A percentile compares a stretch with the other conserved stretches of the same genome.
Evolutionary conservation across 768 basidiomycete species (phyloP).

Genomic region (Boletus bicolor): DNA sequence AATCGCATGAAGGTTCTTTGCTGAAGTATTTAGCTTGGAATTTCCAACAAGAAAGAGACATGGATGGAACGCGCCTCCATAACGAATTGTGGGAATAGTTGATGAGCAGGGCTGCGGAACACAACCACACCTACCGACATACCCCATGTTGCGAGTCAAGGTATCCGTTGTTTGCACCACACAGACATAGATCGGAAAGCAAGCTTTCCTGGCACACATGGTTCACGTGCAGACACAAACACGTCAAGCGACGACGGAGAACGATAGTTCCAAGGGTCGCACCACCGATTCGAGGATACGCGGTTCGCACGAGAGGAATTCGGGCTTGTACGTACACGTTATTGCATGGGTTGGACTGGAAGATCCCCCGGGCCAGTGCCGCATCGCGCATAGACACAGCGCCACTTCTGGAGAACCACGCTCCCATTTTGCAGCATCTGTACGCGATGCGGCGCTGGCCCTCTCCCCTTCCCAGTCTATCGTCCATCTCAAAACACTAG

Average conservation of each 20-base stretch:
- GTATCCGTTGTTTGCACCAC: neutral
- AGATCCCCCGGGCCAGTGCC: too few relatives aligned
- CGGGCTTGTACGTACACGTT: neutral
- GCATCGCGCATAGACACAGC: conserved; percentile 1
- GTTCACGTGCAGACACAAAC: neutral
- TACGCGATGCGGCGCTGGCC: neutral
- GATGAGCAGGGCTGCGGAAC: neutral
- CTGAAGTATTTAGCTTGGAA: neutral
- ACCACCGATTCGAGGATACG: neutral
- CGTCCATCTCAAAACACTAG: neutral
- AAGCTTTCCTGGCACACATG: neutral
- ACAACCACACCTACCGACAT: neutral
- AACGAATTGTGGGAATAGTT: neutral
- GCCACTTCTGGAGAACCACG: conserved; percentile 14
- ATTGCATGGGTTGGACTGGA: too few relatives aligned
- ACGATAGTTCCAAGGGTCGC: neutral
- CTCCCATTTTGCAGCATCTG: conserved; percentile 14
- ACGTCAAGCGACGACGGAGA: neutral
- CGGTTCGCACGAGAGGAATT: neutral
- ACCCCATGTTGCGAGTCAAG: neutral
- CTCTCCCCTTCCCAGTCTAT: too few relatives aligned
- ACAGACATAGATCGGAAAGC: too few relatives aligned
- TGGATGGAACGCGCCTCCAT: neutral
- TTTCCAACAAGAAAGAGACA: neutral
- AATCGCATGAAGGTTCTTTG: too few relatives aligned